Percentiles rank a stretch among this genome's conserved stretches.
Evolutionary conservation across 2,329 filamentous ascomycete genomes (phyloP).

Genomic region (Biscogniauxia marginata): DNA sequence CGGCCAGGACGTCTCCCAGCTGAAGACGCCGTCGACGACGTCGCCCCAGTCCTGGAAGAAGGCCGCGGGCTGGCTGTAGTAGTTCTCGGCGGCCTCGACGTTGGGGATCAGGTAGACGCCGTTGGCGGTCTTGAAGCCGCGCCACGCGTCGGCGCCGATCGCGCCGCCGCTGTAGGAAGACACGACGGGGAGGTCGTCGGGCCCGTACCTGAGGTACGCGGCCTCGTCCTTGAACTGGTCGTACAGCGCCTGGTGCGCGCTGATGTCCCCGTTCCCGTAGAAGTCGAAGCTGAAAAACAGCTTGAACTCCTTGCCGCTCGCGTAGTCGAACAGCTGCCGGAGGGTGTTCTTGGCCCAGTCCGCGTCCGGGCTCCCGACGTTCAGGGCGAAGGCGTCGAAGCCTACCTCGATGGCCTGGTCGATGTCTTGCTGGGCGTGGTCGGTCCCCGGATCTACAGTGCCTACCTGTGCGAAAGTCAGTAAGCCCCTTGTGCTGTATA

Average conservation of each 20-base stretch:
- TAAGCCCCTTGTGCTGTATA: conserved; percentile 10
- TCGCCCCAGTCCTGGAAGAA: conserved; percentile 32
- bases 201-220: conserved; percentile 31
- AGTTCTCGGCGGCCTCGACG: conserved; percentile 30
- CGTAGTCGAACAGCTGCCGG: conserved; percentile 32
- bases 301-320: conserved; percentile 30
- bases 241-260: conserved; percentile 25
- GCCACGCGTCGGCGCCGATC: conserved; percentile 26
- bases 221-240: conserved; percentile 24
- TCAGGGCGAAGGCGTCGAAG: conserved; percentile 36
- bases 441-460: conserved; percentile 19
- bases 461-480: conserved; percentile 13
- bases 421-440: conserved; percentile 30
- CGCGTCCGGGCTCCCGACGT: conserved; percentile 30
- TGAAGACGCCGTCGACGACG: conserved; percentile 36
- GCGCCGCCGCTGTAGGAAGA: conserved; percentile 30
- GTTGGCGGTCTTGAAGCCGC: conserved; percentile 26
- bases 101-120: conserved; percentile 36
- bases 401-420: conserved; percentile 30
- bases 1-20: conserved; percentile 39
- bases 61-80: conserved; percentile 29
- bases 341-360: conserved; percentile 27
- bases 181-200: conserved; percentile 30
- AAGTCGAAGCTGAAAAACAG: conserved; percentile 39
- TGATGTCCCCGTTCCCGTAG: conserved; percentile 24